Conservation (phyloP, 2,329 filamentous ascomycete species). For the Hyphodiscus sp. region DNA sequence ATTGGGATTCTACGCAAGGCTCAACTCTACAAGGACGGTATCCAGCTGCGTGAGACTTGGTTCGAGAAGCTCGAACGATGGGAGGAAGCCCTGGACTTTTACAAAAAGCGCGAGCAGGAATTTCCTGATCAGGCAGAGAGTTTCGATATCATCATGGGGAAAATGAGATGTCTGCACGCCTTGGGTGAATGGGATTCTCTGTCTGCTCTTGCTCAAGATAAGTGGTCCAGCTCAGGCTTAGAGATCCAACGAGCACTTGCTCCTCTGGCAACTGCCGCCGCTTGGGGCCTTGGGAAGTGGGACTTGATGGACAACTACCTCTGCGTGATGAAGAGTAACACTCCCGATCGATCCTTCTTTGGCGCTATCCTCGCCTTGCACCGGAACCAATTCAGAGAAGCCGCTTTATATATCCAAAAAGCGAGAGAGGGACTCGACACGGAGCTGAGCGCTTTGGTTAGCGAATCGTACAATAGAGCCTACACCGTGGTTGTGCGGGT, state of each 20-base stretch:
- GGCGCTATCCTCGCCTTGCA: constrained; percentile 93
- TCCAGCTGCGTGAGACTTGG: constrained; percentile 96
- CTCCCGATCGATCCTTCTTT: constrained; percentile 94
- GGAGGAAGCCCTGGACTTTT: constrained; percentile 93
- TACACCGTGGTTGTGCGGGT: constrained; percentile 98
- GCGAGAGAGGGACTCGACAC: constrained; percentile 91
- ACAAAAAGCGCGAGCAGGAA: constrained; percentile 76
- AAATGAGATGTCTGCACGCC: constrained; percentile 97
- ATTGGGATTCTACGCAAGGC: constrained; percentile 97
- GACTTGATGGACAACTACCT: constrained; percentile 98
- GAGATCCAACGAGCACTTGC: constrained; percentile 90
- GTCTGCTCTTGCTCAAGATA: constrained; percentile 81
- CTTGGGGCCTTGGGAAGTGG: constrained; percentile 96
- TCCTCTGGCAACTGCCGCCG: constrained; percentile 86
- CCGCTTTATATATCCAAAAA: constrained; percentile 81
- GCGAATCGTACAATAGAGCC: constrained; percentile 94
- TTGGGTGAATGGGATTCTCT: constrained; percentile 96
- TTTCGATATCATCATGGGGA: constrained; percentile 97
- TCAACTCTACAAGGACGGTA: constrained; percentile 86
- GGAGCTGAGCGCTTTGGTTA: constrained; percentile 91
- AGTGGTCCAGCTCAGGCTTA: constrained; percentile 82
- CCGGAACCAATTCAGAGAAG: constrained; percentile 90
- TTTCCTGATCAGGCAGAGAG: constrained; percentile 73
- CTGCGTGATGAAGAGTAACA: constrained; percentile 86
- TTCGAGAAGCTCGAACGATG: constrained; percentile 97